A percentile compares a stretch with the other conserved stretches of the same genome.
phyloP scores from a whole-genome alignment of 2,329 filamentous ascomycete species.

The Thelonectria discophora region DNA sequence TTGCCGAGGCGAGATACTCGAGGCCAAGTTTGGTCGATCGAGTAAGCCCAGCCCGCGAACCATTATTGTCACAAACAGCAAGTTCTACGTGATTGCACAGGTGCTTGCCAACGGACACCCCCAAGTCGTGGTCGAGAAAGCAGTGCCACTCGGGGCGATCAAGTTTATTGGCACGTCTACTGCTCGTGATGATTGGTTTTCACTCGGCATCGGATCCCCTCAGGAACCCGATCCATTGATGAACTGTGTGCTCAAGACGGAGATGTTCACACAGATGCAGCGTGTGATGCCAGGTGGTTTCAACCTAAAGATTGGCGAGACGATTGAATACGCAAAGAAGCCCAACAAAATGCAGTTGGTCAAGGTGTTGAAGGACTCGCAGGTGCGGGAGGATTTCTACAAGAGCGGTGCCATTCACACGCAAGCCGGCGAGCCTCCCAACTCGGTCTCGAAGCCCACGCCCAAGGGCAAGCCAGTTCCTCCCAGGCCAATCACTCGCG shows the following conservation, averaged over 20 bases:
- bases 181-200: slow-evolving; percentile 95
- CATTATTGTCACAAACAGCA: slow-evolving; percentile 83
- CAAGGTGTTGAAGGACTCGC: slow-evolving; percentile 89
- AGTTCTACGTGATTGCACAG: slow-evolving; percentile 90
- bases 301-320: slow-evolving; percentile 82
- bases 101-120: slow-evolving; percentile 82
- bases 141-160: slow-evolving; percentile 85
- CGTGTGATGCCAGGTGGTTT: slow-evolving; percentile 81
- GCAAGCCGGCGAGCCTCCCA: slow-evolving; percentile 81
- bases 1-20: slow-evolving; percentile 86
- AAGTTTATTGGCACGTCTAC: slow-evolving; percentile 86
- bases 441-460: slow-evolving; percentile 82
- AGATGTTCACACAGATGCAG: slow-evolving; percentile 93
- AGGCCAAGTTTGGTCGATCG: slow-evolving; percentile 95
- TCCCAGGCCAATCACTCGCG: slow-evolving; percentile 89
- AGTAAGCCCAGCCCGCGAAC: slow-evolving; percentile 91
- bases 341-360: slow-evolving; percentile 89
- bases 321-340: slow-evolving; percentile 97
- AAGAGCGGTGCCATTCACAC: slow-evolving; percentile 95
- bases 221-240: slow-evolving; percentile 94
- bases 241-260: slow-evolving; percentile 94
- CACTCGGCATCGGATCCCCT: slow-evolving; percentile 85
- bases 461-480: slow-evolving; percentile 88
- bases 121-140: slow-evolving; percentile 81
- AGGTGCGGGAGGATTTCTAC: slow-evolving; percentile 81